Base-by-base conservation (phyloP, 805 yeast genomes). In the Torulaspora quercuum region DNA sequence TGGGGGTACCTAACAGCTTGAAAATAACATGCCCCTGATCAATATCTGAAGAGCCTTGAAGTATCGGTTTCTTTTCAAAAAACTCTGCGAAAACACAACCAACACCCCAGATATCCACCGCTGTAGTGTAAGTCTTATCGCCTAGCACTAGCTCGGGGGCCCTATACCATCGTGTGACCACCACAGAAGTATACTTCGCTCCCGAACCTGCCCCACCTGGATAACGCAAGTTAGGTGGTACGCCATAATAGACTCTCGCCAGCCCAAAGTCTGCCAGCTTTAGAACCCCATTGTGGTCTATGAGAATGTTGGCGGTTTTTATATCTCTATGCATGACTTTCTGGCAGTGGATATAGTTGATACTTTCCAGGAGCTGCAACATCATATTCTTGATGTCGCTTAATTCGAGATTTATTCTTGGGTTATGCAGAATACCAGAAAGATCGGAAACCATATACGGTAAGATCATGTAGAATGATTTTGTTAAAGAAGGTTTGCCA, bases 91-190 rank as follows among this genome's bases (percentile, higher is more conserved):
- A 80, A 0, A 92, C 90, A 64, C 98, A 92, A 1, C 97, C 97
- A 13, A 86, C 75, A 0, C 97, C 97, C 99, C 99, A 92, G 64
- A 92, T 74, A 62, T 92, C 99, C 8, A 90, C 90, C 0, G 97
- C 95, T 0, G 97, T 84, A 2, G 97, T 88, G 59, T 90, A 90
- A 41, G 73, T 68, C 49, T 82, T 71, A 48, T 88, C 95, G 3
- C 96, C 96, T 35, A 92, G 64, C 10, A 92, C 70, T 12, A 92
- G 69, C 59, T 90, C 98, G 0, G 97, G 98, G 1, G 98, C 95
- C 41, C 98, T 70, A 61, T 94, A 92, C 98, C 98, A 92, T 46
- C 98, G 65, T 0, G 98, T 92, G 24, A 92, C 97, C 2, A 92
- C 98, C 37, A 76, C 70, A n/a, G 75, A 71, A 0, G 85, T 78